These are phyloP conservation scores for Fusarium sp. DNA, from an alignment of 2,329 filamentous ascomycete species.

Conservation along the genomic window DNA sequence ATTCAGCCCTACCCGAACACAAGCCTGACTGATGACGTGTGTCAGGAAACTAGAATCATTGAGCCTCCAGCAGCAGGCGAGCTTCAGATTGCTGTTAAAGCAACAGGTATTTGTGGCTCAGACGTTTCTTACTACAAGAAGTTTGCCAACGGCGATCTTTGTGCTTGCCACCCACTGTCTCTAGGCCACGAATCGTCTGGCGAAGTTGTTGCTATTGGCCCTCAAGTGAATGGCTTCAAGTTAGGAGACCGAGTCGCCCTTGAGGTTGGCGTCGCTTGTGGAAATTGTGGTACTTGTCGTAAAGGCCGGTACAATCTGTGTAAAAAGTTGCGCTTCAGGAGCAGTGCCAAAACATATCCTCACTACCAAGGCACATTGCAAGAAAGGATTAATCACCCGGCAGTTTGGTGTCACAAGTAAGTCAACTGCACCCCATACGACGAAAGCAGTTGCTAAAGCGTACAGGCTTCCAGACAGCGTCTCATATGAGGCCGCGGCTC, in stretches of 20 bases:
- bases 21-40: conserved; percentile 25
- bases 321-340: conserved; percentile 70
- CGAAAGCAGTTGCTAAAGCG: conserved; percentile 11
- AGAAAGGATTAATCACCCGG: conserved; percentile 71
- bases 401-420: conserved; percentile 71
- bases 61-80: conserved; percentile 62
- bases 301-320: conserved; percentile 71
- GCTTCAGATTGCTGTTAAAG: conserved; percentile 73
- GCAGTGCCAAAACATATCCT: conserved; percentile 71
- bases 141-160: conserved; percentile 77
- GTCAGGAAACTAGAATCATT: conserved; percentile 63
- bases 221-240: conserved; percentile 63
- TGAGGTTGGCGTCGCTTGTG: conserved; percentile 67
- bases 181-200: conserved; percentile 73
- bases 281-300: conserved; percentile 62
- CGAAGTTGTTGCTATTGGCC: conserved; percentile 66
- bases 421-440: conserved; percentile 31
- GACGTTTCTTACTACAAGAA: conserved; percentile 79
- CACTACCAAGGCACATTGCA: conserved; percentile 73
- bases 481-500: conserved; percentile 69
- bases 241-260: conserved; percentile 69
- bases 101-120: conserved; percentile 76
- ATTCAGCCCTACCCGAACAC: conserved; percentile 42
- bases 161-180: conserved; percentile 72
- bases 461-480: conserved; percentile 68